Evolutionary conservation across 805 yeast species (phyloP), one percentile per base, ranked within the genome.

Genomic region (Candida nemodendra): DNA sequence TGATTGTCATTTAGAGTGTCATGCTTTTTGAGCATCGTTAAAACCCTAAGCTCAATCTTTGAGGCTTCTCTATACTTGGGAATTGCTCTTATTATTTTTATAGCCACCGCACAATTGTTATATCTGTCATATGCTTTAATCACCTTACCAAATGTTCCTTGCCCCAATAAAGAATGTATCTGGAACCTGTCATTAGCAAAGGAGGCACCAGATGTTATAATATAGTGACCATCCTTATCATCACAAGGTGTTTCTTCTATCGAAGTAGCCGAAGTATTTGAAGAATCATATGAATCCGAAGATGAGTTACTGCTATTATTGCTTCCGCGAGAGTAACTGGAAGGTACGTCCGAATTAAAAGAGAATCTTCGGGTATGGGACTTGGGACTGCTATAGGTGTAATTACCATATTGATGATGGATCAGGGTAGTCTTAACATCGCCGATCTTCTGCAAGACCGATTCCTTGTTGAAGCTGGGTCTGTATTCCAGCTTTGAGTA

Each of bases 41-140:
- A 66, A 9, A 93, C 88, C 32, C 98, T 67, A 18, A 93, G 69
- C 65, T 93, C 99, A 39, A 90, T 88, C 61, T 84, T 86, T 11
- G 96, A 87, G 3, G 99, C 99, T 56, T 90, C 97, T 38, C 98
- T 73, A 61, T 93, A 93, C 66, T 95, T 87, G 17, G 89, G 95
- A 17, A 93, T 84, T 15, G 96, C 87, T 41, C 95, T 72, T 34
- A 93, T 93, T 44, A 93, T 85, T 61, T 93, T 93, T 43, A 93
- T 84, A 2, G 99, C 99, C 30, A 88, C 93, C 41, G 71, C 69
- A 36, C 72, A 69, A 19, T 78, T 67, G 30, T 76, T 69, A 14
- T 69, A 63, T 36, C 71, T 67, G 57, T 93, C 98, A 48, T 71
- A 72, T n/a, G 95, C 93, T 41, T 82, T 79, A 27, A 84, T 82